These are phyloP conservation scores for Eutrema yunnanense DNA, from an alignment of 345 rosid species.

Conservation along the genomic window DNA sequence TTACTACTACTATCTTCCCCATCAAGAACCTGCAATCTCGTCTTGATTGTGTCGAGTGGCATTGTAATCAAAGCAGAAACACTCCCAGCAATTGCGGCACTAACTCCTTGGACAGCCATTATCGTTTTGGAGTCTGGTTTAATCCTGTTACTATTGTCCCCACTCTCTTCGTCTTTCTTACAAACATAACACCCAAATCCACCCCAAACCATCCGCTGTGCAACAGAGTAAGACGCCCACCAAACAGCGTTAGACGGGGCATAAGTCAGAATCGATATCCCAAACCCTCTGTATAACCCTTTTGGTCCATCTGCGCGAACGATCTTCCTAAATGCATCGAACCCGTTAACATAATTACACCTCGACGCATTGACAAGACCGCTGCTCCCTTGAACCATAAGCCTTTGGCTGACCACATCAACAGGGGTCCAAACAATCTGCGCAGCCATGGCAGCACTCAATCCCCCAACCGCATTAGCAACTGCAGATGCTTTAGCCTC, in stretches of 20 bases:
- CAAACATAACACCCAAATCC: constrained; percentile 41
- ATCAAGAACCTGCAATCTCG: constrained; percentile 80
- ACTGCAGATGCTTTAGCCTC: constrained; percentile 62
- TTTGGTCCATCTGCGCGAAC: constrained; percentile 62
- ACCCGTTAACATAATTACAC: constrained; percentile 65
- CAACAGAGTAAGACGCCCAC: constrained; percentile 97
- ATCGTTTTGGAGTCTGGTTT: constrained; percentile 64
- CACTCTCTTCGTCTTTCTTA: constrained; percentile 39
- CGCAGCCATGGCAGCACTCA: constrained; percentile 89
- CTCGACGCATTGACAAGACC: constrained; percentile 35
- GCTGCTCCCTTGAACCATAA: constrained; percentile 69
- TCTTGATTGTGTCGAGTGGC: constrained; percentile 96
- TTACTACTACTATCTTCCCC: constrained; percentile 42
- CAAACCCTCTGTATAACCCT: constrained; percentile 91
- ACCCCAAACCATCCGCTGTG: constrained; percentile 55
- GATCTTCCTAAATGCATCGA: constrained; percentile 80
- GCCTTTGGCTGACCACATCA: constrained; percentile 91
- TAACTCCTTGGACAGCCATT: constrained; percentile 87
- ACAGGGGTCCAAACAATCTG: constrained; percentile 95
- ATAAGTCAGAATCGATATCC: constrained; percentile 85
- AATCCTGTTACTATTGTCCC: constrained; percentile 16
- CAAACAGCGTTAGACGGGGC: constrained; percentile 96
- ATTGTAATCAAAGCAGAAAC: constrained; percentile 84
- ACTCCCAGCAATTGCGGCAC: constrained; percentile 96
- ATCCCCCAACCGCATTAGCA: constrained; percentile 78